These are phyloP conservation scores for Cylindrotheca closterium DNA, from an alignment of 108 stramenopile genomes.

Conservation along the genomic window DNA sequence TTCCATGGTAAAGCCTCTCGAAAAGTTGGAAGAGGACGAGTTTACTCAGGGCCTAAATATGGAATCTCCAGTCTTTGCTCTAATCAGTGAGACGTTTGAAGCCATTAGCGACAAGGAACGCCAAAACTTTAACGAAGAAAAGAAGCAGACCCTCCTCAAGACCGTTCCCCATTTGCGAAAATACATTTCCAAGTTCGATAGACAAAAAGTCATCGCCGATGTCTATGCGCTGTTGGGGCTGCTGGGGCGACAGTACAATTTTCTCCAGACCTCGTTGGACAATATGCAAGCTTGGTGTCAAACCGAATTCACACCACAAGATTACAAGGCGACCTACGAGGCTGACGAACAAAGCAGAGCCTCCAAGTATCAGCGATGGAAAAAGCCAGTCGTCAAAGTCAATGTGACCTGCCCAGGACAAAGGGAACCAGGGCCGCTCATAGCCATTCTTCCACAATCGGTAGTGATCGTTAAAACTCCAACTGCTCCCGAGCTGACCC, in stretches of 20 bases:
- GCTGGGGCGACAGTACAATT: conserved; percentile 46
- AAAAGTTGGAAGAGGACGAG: neutral
- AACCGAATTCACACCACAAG: conserved; percentile 33
- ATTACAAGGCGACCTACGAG: conserved; percentile 35
- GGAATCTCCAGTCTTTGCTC: conserved; percentile 13
- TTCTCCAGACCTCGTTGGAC: conserved; percentile 36
- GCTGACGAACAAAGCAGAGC: conserved; percentile 7
- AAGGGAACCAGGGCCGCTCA: conserved; percentile 3
- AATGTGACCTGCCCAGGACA: conserved; percentile 10
- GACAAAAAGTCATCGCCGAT: conserved; percentile 27
- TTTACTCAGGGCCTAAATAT: neutral
- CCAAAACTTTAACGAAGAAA: conserved; percentile 15
- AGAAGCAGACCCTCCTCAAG: conserved; percentile 3
- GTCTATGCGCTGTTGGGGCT: conserved; percentile 37
- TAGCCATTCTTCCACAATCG: conserved; percentile 5
- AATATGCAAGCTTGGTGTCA: conserved; percentile 66
- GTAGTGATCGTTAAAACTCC: conserved; percentile 1
- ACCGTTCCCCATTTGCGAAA: conserved; percentile 15
- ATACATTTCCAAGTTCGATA: conserved; percentile 25
- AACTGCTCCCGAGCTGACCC: conserved; percentile 1
- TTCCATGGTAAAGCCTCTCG: neutral
- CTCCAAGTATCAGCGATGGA: conserved; percentile 14
- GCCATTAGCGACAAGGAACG: conserved; percentile 23
- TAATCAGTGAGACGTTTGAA: conserved; percentile 26
- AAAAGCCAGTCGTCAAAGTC: conserved; percentile 10